Base-by-base conservation (phyloP, 495 filamentous ascomycete genomes). In the Thermothielavioides terrestris region DNA sequence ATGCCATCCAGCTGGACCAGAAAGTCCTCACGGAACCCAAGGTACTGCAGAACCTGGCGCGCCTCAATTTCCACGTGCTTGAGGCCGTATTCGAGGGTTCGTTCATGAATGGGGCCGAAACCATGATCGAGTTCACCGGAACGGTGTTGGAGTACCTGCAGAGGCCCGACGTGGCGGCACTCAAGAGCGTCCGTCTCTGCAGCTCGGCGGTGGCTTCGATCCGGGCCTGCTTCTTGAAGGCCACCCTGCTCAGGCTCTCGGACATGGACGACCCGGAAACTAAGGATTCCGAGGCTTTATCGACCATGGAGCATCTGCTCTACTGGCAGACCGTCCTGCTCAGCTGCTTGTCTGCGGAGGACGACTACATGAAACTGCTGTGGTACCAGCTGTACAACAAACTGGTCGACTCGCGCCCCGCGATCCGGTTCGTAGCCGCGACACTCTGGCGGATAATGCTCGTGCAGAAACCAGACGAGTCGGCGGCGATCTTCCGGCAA, bases 311-410 rank as follows among this genome's bases (percentile, higher is more conserved):
- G 34, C 91, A 88, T 57, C 76, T 98, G 55, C 78, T 84, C 2
- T 97, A 97, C 63, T 98, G 92, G 92, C 92, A 97, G 61, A 86
- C 85, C 11, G 85, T 94, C 21, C 76, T 96, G 28, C 71, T 96
- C n/a, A 79, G 80, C 26, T 77, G 84, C 23, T 77, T 88, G 7
- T 83, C 87, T 20, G 70, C 75, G 2, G 88, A 94, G 43, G 78
- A 82, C 18, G 80, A 85, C 11, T 84, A 86, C 59, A 76, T 95
- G 57, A 81, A 83, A 40, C 68, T 97, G 6, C 75, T 96, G 15
- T 94, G 88, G 73, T 97, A 94, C 56, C 76, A 94, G 36, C 77
- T 98, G 6, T 96, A 96, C 65, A 80, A 79, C 27, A 89, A 86
- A 56, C 66, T 96, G 38, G 78, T 91, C 31, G 82, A 84, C 49